These are phyloP conservation scores for Fusarium anthophilum DNA, from an alignment of 2,329 filamentous ascomycete species.

Conservation along the genomic window DNA sequence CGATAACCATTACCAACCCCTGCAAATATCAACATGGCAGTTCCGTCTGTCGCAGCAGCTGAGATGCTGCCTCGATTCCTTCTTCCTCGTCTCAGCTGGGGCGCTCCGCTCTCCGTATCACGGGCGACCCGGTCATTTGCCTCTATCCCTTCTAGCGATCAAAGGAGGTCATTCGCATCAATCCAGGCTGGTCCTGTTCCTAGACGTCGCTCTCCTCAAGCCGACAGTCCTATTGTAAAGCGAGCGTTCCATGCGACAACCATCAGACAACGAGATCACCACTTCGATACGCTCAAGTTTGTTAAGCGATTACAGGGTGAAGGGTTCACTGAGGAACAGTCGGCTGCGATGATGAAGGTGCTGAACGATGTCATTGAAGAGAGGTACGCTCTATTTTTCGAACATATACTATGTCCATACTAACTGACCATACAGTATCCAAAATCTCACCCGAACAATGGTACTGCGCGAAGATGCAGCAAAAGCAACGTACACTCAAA, in stretches of 20 bases:
- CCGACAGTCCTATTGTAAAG: slow-evolving; percentile 39
- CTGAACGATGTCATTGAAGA: slow-evolving; percentile 97
- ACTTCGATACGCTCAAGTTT: slow-evolving; percentile 98
- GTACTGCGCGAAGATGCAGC: slow-evolving; percentile 93
- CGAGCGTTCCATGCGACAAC: slow-evolving; percentile 74
- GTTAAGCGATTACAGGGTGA: slow-evolving; percentile 89
- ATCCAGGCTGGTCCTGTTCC: slow-evolving; percentile 28
- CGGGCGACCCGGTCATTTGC: slow-evolving; percentile 35
- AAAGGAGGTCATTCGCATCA: slow-evolving; percentile 33
- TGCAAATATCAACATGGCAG: slow-evolving; percentile 39
- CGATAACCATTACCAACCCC: background rate
- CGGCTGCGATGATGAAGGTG: slow-evolving; percentile 98
- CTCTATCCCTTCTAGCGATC: slow-evolving; percentile 19
- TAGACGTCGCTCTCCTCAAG: slow-evolving; percentile 10
- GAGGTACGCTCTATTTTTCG: slow-evolving; percentile 60
- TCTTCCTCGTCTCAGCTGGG: slow-evolving; percentile 66
- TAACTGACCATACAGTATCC: slow-evolving; percentile 69
- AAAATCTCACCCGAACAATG: slow-evolving; percentile 97
- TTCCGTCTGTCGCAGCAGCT: slow-evolving; percentile 41
- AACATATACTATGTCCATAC: background rate
- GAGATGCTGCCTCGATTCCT: slow-evolving; percentile 63
- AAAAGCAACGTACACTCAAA: slow-evolving; percentile 82
- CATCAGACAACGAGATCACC: slow-evolving; percentile 76
- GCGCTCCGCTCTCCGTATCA: slow-evolving; percentile 42
- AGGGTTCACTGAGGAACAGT: slow-evolving; percentile 94